phyloP scores from a whole-genome alignment of 495 filamentous ascomycete genomes.

The Lasiosphaeria hispida region DNA sequence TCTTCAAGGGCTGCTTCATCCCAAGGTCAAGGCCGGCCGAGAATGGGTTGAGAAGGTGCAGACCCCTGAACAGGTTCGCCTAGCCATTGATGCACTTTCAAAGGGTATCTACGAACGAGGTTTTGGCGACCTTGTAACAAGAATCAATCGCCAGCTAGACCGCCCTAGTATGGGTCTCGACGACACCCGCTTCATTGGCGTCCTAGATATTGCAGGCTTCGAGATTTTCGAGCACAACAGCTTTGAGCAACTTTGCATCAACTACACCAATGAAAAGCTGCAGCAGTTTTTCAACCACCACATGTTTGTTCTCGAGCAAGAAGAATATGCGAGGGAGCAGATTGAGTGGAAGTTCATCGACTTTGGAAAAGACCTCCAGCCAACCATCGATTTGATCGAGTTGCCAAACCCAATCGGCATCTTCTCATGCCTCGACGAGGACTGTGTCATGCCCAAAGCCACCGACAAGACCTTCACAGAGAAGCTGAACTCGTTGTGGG shows the following conservation, averaged over 20 bases:
- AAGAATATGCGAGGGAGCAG: constrained; percentile 95
- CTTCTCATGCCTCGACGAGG: constrained; percentile 97
- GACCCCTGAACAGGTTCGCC: constrained; percentile 91
- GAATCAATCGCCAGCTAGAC: constrained; percentile 91
- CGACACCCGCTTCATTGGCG: constrained; percentile 93
- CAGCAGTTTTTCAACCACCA: constrained; percentile 99
- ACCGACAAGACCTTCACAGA: constrained; percentile 97
- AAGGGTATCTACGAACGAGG: constrained; percentile 97
- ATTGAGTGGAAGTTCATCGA: constrained; percentile 99
- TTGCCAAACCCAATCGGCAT: constrained; percentile 96
- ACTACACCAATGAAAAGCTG: constrained; percentile 99
- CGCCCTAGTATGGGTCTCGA: constrained; percentile 72
- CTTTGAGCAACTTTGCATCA: constrained; percentile 99
- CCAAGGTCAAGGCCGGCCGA: constrained; percentile 87
- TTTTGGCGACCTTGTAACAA: constrained; percentile 87
- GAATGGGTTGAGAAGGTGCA: constrained; percentile 99
- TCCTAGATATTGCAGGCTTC: constrained; percentile 98
- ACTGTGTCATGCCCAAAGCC: constrained; percentile 98
- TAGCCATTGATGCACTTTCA: constrained; percentile 84
- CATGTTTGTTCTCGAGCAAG: constrained; percentile 99
- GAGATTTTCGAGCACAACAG: constrained; percentile 98
- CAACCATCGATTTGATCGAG: constrained; percentile 97
- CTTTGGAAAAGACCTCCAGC: constrained; percentile 95
- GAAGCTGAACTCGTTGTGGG: constrained; percentile 94
- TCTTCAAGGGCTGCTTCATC: constrained; percentile 83